phyloP scores from a whole-genome alignment of 2,329 filamentous ascomycete species.

The Fusarium albosuccineum region DNA sequence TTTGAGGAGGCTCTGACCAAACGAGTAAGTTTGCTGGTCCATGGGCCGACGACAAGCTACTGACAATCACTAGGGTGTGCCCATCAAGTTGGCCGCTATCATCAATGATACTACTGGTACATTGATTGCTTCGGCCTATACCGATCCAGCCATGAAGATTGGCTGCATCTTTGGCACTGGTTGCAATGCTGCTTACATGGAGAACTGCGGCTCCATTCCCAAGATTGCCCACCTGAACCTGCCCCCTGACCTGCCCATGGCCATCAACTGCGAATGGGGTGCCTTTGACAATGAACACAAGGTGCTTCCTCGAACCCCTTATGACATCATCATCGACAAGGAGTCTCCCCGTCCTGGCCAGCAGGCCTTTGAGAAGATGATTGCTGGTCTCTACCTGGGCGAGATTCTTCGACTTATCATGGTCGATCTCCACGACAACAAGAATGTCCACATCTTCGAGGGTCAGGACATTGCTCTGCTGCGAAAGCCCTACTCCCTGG shows the following conservation, averaged over 20 bases:
- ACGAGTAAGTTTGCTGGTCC: slow-evolving; percentile 49
- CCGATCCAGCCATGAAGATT: slow-evolving; percentile 92
- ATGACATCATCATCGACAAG: slow-evolving; percentile 89
- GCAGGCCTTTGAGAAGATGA: slow-evolving; percentile 98
- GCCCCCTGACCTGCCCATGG: slow-evolving; percentile 85
- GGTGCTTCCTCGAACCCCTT: slow-evolving; percentile 86
- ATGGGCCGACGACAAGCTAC: background rate
- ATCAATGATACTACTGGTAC: slow-evolving; percentile 99
- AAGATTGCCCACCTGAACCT: slow-evolving; percentile 95
- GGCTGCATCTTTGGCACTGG: slow-evolving; percentile 99
- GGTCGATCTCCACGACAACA: slow-evolving; percentile 85
- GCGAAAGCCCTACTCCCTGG: slow-evolving; percentile 88
- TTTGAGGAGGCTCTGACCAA: slow-evolving; percentile 82
- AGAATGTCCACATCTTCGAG: slow-evolving; percentile 81
- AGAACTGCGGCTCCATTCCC: slow-evolving; percentile 88
- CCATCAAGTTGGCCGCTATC: slow-evolving; percentile 91
- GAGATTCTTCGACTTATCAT: slow-evolving; percentile 93
- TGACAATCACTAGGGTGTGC: slow-evolving; percentile 73
- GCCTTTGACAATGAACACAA: slow-evolving; percentile 95
- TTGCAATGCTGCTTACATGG: slow-evolving; percentile 99
- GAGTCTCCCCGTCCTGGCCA: slow-evolving; percentile 93
- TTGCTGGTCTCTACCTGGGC: slow-evolving; percentile 92
- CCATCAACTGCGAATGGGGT: slow-evolving; percentile 98
- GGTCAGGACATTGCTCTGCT: slow-evolving; percentile 84
- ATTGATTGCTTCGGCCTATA: slow-evolving; percentile 95